phyloP scores from a whole-genome alignment of 2,329 filamentous ascomycete species.

The Venturia aucupariae region DNA sequence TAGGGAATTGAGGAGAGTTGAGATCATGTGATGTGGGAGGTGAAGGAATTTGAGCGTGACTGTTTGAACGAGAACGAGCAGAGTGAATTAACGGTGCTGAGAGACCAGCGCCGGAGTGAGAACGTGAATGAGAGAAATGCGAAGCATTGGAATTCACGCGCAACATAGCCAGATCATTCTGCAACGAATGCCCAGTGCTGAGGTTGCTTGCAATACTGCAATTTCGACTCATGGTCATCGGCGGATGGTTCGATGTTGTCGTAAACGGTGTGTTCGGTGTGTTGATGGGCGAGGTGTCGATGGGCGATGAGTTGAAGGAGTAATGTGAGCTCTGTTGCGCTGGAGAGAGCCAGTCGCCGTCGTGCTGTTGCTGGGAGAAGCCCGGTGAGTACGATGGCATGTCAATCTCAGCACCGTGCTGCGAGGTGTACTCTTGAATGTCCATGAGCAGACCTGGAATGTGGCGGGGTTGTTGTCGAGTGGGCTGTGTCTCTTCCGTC shows the following conservation, averaged over 20 bases:
- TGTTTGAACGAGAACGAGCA: constrained; percentile 8
- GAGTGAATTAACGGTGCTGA: not conserved
- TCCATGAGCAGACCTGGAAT: not conserved
- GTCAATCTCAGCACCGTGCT: not conserved
- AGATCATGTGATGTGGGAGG: not conserved
- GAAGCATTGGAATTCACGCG: constrained; percentile 10
- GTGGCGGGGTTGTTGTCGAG: not conserved
- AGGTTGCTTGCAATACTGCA: not conserved
- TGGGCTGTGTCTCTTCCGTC: not conserved
- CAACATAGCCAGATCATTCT: constrained; percentile 6
- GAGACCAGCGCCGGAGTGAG: not conserved
- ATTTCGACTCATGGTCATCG: constrained; percentile 12
- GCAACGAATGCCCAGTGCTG: constrained; percentile 4
- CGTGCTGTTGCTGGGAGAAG: not conserved
- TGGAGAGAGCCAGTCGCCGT: not conserved
- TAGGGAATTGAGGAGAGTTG: constrained; percentile 10
- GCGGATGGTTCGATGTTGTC: not conserved
- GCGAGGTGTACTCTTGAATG: not conserved
- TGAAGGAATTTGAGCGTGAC: constrained; percentile 4
- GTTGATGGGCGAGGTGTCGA: not conserved
- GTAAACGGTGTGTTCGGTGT: not conserved
- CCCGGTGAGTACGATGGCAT: not conserved
- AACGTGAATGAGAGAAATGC: constrained; percentile 10
- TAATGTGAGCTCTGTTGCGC: not conserved
- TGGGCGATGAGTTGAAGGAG: constrained; percentile 1